Evolutionary conservation across 306 rosid species (phyloP), one percentile per base, ranked within the genome.

Genomic region (Carpinus viminea): DNA sequence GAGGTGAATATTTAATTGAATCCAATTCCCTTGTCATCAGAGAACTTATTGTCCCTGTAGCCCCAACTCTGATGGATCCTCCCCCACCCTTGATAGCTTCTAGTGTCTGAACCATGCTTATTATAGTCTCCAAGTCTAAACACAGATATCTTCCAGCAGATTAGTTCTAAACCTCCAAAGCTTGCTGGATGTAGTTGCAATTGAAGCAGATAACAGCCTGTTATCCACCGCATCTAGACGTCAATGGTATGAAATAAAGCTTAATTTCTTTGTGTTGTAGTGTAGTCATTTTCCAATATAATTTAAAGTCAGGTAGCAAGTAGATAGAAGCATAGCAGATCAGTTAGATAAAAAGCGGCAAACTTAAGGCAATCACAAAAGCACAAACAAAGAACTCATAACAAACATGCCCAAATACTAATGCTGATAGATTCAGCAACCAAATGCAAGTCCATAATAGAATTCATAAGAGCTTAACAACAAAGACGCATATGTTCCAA

Each of bases 1-100:
- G 87, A 55, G 93, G 68, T 75, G 82, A 80, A 41, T 90, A 79
- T 74, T 90, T 85, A 80, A 82, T 83, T 20, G 89, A 91, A 62
- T 93, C 89, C 90, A 96, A 82, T 79, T 96, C 99, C 81, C 92
- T 89, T 59, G 92, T 93, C 94, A 91, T 93, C 64, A 96, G 83
- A 72, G 97, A 88, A 72, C 94, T 73, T 64, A 96, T 78, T 2
- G 98, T 90, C 82, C 98, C 99, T 0, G 90, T 93, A 69, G 98
- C 82, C 75, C 99, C 98, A 7, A 96, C 81, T 78, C 81, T 90
- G 80, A 96, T 85, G 80, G 98, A 91, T 70, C 94, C 97, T 73
- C 97, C 97, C 79, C 97, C 90, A 18, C 89, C 92, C 78, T 90
- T 93, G 21, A 87, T 83, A 70, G 87, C 79, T 84, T 96, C 91